A percentile compares a stretch with the other conserved stretches of the same genome.
phyloP scores from a whole-genome alignment of 306 rosid genomes.

The Trifolium fragiferum region DNA sequence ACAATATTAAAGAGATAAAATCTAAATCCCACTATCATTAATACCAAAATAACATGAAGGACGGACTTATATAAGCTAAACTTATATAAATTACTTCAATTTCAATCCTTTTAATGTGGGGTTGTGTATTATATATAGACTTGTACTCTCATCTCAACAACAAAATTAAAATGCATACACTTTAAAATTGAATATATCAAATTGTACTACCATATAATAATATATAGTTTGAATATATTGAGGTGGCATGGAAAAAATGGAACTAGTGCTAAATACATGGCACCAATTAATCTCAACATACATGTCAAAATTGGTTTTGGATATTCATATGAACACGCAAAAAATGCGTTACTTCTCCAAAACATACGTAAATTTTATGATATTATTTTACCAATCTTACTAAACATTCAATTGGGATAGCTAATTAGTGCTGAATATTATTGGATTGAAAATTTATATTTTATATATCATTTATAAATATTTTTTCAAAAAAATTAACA shows the following conservation, averaged over 20 bases:
- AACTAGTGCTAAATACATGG: neutral
- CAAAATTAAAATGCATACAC: neutral
- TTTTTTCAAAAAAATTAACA: too few relatives aligned
- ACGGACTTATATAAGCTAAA: neutral
- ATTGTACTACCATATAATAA: neutral
- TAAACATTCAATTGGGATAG: too few relatives aligned
- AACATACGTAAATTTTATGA: constrained; percentile 45
- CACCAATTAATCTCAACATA: neutral
- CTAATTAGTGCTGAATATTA: too few relatives aligned
- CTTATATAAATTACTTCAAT: too few relatives aligned
- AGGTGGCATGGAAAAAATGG: constrained; percentile 16
- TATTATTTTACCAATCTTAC: constrained; percentile 2
- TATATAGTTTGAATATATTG: neutral
- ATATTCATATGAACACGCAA: neutral
- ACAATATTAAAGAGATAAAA: neutral
- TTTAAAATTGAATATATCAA: neutral
- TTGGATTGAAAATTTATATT: too few relatives aligned
- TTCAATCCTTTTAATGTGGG: too few relatives aligned
- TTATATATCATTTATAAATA: too few relatives aligned
- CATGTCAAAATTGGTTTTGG: constrained; percentile 9
- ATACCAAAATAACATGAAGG: neutral
- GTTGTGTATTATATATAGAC: too few relatives aligned
- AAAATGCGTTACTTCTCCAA: neutral
- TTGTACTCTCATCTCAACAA: neutral
- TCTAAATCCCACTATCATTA: neutral